phyloP scores from a whole-genome alignment of 345 rosid species.

The Physaria fendleri region DNA sequence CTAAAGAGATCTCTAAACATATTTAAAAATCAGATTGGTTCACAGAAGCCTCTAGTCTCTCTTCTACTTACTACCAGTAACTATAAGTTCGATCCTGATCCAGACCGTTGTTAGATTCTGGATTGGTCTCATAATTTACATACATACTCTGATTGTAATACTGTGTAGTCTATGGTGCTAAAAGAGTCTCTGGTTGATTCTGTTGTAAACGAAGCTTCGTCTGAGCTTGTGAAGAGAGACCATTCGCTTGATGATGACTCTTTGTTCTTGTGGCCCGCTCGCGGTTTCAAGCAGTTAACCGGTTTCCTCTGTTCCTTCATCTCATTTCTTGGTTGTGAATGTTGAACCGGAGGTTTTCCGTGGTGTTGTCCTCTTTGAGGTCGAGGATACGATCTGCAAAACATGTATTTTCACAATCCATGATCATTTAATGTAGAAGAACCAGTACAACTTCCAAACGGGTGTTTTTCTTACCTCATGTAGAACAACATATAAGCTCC shows the following conservation, averaged over 20 bases:
- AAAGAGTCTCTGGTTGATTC: conserved; percentile 86
- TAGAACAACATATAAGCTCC: conserved; percentile 88
- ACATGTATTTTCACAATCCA: neutral
- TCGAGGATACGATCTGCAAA: conserved; percentile 60
- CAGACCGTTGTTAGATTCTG: conserved; percentile 11
- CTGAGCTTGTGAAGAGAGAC: conserved; percentile 89
- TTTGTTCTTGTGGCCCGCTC: conserved; percentile 23
- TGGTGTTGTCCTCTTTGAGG: conserved; percentile 35
- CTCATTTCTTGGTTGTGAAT: conserved; percentile 23
- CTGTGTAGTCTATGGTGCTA: conserved; percentile 63
- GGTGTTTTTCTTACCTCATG: conserved; percentile 47
- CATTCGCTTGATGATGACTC: conserved; percentile 72
- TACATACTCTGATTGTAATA: conserved; percentile 32
- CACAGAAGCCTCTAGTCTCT: conserved; percentile 17
- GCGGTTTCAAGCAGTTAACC: conserved; percentile 18
- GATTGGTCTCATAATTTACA: too few species aligned
- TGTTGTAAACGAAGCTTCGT: conserved; percentile 83
- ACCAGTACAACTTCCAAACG: too few species aligned
- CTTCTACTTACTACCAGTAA: conserved; percentile 34
- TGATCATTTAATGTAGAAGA: neutral
- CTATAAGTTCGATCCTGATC: conserved; percentile 37
- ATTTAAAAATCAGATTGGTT: too few species aligned
- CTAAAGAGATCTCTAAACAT: conserved; percentile 18
- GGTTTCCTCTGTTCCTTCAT: conserved; percentile 42
- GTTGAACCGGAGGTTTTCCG: conserved; percentile 36